Evolutionary conservation across 805 yeast species (phyloP).

Genomic region (Kluyveromyces dobzhanskii): DNA sequence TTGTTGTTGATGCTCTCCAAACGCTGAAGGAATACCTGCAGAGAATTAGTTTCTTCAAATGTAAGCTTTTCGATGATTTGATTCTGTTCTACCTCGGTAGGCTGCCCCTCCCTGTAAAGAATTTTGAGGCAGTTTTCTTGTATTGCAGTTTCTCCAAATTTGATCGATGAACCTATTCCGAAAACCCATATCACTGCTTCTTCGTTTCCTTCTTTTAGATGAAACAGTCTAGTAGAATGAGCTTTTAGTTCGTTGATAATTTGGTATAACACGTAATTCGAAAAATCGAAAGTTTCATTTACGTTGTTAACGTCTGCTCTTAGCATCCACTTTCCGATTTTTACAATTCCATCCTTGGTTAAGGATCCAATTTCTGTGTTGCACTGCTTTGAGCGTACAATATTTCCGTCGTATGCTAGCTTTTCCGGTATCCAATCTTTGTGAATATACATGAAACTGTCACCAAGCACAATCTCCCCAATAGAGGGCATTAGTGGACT

Average conservation of each 20-base stretch:
- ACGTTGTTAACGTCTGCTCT: conserved; percentile 5
- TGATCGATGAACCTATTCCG: conserved; percentile 16
- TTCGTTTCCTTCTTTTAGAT: conserved; percentile 8
- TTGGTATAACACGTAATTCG: conserved; percentile 16
- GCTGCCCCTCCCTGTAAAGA: conserved; percentile 12
- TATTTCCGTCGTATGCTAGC: background rate
- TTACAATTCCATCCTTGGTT: conserved; percentile 13
- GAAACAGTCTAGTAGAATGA: conserved; percentile 18
- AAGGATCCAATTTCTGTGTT: conserved; percentile 13
- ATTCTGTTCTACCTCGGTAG: background rate
- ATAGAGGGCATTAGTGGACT: conserved; percentile 17
- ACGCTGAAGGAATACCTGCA: conserved; percentile 9
- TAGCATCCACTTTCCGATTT: conserved; percentile 23
- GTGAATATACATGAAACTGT: conserved; percentile 15
- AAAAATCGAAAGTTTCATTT: conserved; percentile 11
- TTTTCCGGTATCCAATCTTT: conserved; percentile 9
- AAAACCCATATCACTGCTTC: conserved; percentile 22
- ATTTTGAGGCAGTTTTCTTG: conserved; percentile 19
- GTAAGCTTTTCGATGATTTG: conserved; percentile 17
- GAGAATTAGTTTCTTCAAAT: conserved; percentile 9
- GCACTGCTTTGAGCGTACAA: conserved; percentile 16
- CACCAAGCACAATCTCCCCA: conserved; percentile 22
- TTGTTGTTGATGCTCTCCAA: conserved; percentile 8
- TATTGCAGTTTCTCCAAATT: conserved; percentile 6
- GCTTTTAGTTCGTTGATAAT: conserved; percentile 15